Evolutionary conservation across 176 grass and related monocot species (phyloP), one percentile per base, ranked within the genome.

Genomic region (Rhynchospora pubera): DNA sequence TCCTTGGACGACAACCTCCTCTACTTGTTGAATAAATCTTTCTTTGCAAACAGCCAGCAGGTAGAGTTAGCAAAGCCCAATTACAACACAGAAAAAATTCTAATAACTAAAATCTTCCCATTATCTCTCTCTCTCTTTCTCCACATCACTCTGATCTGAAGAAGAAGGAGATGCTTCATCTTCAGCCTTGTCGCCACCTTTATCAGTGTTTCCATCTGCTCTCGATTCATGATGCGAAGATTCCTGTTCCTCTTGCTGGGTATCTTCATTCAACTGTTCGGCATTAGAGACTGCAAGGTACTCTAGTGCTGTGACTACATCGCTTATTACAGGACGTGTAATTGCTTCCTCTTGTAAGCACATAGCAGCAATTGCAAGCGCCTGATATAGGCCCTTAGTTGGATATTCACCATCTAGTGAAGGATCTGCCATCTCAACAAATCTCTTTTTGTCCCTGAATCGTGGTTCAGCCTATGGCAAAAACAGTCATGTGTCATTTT

Each of bases 371-470:
- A 85, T 79, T 24, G 84, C 84, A 9, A 85, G 84, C 42, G 84
- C 84, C 71, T 86, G 84, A 50, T 86, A 86, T 26, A 86, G 77
- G 7, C 76, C 75, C 71, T 86, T 86, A 15, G 79, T 71, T 21
- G 75, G 77, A 69, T 60, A 86, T 2, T 86, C 58, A 32, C 32
- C 84, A 16, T 72, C 77, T 7, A 86, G 50, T 48, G 18, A 0
- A 9, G 84, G 78, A 81, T 86, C 84, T 55, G 84, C 78, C 84
- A 86, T 86, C 50, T 86, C 84, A n/a, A 86, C 51, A 81, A 86
- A 86, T 52, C 84, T 86, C 52, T 74, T 86, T 69, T 86, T 86
- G 64, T 86, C 77, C 76, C 78, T 86, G 62, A 86, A 86, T 14
- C 78, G 76, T 9, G 84, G 84, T 80, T 86, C 78, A 47, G 84